phyloP scores from a whole-genome alignment of 139 green algal species.

The Haematococcus sp. region DNA sequence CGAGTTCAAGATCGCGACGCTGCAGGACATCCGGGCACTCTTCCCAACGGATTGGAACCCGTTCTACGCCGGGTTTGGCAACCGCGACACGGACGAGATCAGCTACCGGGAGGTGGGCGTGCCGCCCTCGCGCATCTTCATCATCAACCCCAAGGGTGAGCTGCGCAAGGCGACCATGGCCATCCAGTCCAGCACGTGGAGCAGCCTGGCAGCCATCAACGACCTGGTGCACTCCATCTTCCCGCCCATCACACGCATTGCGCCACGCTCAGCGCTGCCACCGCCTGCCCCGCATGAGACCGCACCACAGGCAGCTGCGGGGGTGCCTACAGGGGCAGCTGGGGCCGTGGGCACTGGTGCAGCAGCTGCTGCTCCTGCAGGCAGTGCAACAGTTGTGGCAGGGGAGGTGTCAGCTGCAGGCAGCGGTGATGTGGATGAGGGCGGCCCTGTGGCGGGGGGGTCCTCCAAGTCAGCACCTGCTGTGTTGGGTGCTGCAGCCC shows the following conservation, averaged over 20 bases:
- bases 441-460: too few relatives aligned
- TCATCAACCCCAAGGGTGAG: conserved; percentile 86
- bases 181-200: conserved; percentile 37
- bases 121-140: conserved; percentile 79
- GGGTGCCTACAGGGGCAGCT: neutral
- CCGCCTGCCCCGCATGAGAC: neutral
- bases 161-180: conserved; percentile 28
- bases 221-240: conserved; percentile 74
- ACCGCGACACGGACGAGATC: conserved; percentile 90
- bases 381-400: neutral
- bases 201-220: conserved; percentile 61
- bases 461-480: too few relatives aligned
- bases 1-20: conserved; percentile 93
- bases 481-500: too few relatives aligned
- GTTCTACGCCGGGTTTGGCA: conserved; percentile 94
- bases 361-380: neutral
- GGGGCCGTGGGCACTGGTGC: neutral
- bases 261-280: neutral
- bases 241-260: conserved; percentile 34
- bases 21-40: conserved; percentile 81
- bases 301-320: neutral
- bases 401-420: too few relatives aligned
- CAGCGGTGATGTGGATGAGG: too few relatives aligned
- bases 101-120: conserved; percentile 80
- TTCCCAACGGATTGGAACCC: conserved; percentile 87